Conservation (phyloP, 768 basidiomycete genomes). For the Boletus rufocinnamomeus region DNA sequence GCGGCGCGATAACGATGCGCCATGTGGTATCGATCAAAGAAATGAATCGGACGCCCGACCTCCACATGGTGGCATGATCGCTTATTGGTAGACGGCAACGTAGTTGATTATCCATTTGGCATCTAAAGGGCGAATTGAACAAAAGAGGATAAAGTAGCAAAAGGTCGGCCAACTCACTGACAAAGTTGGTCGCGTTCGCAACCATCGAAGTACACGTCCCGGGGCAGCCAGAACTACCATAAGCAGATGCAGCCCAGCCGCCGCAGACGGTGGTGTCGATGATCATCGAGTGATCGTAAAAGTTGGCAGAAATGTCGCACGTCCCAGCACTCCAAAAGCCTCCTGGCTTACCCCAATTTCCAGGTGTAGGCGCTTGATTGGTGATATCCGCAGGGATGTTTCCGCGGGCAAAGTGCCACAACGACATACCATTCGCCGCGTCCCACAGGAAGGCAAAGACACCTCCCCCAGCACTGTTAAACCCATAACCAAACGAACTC, state of each 20-base stretch:
- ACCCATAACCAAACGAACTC: conserved; percentile 42
- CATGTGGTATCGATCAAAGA: neutral
- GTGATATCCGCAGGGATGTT: conserved; percentile 53
- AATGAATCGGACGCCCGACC: neutral
- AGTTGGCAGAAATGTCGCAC: conserved; percentile 52
- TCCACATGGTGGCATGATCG: neutral
- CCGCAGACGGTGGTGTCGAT: conserved; percentile 39
- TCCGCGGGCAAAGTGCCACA: conserved; percentile 57
- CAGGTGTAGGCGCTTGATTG: conserved; percentile 43
- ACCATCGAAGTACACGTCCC: conserved; percentile 51
- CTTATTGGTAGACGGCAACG: conserved; percentile 50
- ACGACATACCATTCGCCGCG: conserved; percentile 43
- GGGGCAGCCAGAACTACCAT: conserved; percentile 33
- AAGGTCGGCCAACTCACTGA: conserved; percentile 32
- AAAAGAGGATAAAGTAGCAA: neutral
- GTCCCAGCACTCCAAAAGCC: conserved; percentile 51
- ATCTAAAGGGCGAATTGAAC: conserved; percentile 34
- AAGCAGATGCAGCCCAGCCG: conserved; percentile 28
- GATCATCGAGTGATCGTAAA: conserved; percentile 50
- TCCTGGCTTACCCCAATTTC: conserved; percentile 51
- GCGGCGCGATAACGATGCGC: neutral
- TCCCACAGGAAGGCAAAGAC: conserved; percentile 63
- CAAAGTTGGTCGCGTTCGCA: conserved; percentile 56
- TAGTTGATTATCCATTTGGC: conserved; percentile 60
- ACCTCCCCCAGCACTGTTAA: conserved; percentile 44